phyloP scores from a whole-genome alignment of 345 rosid species.

The Streptanthus diversifolius region DNA sequence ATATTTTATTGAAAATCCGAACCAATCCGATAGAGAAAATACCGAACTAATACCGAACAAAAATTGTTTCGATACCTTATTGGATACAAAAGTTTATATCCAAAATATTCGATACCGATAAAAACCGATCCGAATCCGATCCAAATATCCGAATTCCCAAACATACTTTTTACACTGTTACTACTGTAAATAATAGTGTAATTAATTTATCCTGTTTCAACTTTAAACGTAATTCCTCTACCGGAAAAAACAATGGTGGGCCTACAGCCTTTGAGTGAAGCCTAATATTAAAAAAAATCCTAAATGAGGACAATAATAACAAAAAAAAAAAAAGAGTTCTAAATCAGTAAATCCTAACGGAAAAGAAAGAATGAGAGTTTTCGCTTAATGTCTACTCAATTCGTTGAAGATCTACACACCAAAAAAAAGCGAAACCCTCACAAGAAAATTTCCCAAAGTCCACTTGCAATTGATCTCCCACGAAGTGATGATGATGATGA shows the following conservation, averaged over 20 bases:
- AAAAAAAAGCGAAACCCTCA: constrained; percentile 7
- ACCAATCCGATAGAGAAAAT: too few relatives aligned
- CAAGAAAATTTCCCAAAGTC: neutral
- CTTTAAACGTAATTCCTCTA: too few relatives aligned
- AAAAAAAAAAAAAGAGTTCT: neutral
- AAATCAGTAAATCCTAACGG: constrained; percentile 16
- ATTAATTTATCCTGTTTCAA: too few relatives aligned
- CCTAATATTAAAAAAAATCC: neutral
- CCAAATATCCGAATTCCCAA: too few relatives aligned
- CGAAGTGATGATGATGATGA: neutral
- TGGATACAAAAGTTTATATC: too few relatives aligned
- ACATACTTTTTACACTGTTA: too few relatives aligned
- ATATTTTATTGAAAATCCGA: too few relatives aligned
- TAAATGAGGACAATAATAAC: neutral
- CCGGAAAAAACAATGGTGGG: neutral
- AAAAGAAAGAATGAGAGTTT: neutral
- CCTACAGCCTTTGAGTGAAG: constrained; percentile 14
- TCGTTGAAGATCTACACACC: constrained; percentile 31
- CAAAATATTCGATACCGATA: too few relatives aligned
- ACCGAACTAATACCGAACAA: too few relatives aligned
- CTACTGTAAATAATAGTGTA: too few relatives aligned
- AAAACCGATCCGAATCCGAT: too few relatives aligned
- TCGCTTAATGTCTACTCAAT: constrained; percentile 33
- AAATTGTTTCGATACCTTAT: too few relatives aligned
- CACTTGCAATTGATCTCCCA: constrained; percentile 7